Evolutionary conservation across 108 stramenopile species (phyloP).

Genomic region (Seminavis robusta): DNA sequence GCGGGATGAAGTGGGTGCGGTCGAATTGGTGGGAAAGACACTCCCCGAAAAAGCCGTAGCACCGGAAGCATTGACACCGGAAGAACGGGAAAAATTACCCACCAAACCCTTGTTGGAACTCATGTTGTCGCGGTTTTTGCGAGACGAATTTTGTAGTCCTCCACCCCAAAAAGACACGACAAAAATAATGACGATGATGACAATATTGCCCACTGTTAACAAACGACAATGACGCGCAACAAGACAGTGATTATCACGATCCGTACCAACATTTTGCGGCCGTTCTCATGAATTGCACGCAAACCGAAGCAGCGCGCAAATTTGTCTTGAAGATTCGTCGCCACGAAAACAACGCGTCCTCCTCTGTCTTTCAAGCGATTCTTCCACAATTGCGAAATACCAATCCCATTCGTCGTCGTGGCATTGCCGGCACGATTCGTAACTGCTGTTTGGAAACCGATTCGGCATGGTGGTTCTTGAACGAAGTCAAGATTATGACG

Average conservation of each 20-base stretch:
- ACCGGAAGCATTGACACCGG: neutral
- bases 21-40: constrained; percentile 66
- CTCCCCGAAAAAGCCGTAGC: constrained; percentile 71
- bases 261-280: constrained; percentile 88
- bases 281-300: constrained; percentile 84
- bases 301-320: constrained; percentile 66
- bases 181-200: no score
- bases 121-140: constrained; percentile 58
- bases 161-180: no score
- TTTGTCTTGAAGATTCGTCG: constrained; percentile 37
- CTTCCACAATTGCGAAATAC: constrained; percentile 50
- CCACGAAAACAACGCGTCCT: neutral
- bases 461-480: constrained; percentile 78
- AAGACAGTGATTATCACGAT: constrained; percentile 45
- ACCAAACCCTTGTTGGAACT: constrained; percentile 64
- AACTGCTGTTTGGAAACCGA: constrained; percentile 85
- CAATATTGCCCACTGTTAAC: no score
- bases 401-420: constrained; percentile 74
- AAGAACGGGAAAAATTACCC: constrained; percentile 8
- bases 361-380: constrained; percentile 53
- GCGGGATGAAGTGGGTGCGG: constrained; percentile 63
- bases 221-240: neutral
- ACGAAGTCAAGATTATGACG: constrained; percentile 60
- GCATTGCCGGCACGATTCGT: constrained; percentile 78
- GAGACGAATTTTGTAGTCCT: no score